Evolutionary conservation across 441 rosid species (phyloP).

Genomic region (Raphanus hybrid): DNA sequence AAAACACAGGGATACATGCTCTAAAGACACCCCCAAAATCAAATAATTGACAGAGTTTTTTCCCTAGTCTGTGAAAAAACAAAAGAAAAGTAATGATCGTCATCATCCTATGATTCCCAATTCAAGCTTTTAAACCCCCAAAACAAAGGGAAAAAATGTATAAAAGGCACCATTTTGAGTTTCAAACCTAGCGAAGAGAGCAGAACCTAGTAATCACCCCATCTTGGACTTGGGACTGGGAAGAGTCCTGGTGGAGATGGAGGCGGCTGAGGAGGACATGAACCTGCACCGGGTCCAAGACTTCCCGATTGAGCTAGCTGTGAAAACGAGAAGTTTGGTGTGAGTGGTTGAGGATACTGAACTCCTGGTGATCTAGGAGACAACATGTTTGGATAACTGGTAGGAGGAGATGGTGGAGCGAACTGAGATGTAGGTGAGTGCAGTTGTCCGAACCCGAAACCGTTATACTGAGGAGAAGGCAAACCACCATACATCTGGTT

Average conservation of each 20-base stretch:
- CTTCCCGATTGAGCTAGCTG: conserved; percentile 56
- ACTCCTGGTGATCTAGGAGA: conserved; percentile 65
- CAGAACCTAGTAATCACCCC: not conserved
- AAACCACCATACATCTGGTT: conserved; percentile 48
- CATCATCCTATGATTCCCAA: conserved; percentile 26
- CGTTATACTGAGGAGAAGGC: conserved; percentile 43
- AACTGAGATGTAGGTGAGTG: conserved; percentile 88
- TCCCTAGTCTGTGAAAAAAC: not conserved
- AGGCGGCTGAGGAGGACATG: conserved; percentile 61
- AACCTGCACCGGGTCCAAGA: conserved; percentile 64
- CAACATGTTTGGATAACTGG: conserved; percentile 25
- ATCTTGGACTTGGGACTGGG: conserved; percentile 77
- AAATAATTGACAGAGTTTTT: conserved; percentile 12
- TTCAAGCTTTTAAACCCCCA: conserved; percentile 5
- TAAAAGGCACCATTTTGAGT: conserved; percentile 22
- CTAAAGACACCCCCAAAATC: conserved; percentile 11
- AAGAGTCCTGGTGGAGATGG: conserved; percentile 56
- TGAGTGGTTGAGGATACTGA: conserved; percentile 45
- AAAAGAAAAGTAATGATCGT: not conserved
- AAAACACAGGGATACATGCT: not conserved
- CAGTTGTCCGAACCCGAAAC: conserved; percentile 65
- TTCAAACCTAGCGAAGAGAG: not conserved
- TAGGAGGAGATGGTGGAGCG: conserved; percentile 51
- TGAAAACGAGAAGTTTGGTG: conserved; percentile 77
- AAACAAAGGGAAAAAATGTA: not conserved